phyloP scores from a whole-genome alignment of 1,284 basidiomycete species.

The Apiotrichum siamense region DNA sequence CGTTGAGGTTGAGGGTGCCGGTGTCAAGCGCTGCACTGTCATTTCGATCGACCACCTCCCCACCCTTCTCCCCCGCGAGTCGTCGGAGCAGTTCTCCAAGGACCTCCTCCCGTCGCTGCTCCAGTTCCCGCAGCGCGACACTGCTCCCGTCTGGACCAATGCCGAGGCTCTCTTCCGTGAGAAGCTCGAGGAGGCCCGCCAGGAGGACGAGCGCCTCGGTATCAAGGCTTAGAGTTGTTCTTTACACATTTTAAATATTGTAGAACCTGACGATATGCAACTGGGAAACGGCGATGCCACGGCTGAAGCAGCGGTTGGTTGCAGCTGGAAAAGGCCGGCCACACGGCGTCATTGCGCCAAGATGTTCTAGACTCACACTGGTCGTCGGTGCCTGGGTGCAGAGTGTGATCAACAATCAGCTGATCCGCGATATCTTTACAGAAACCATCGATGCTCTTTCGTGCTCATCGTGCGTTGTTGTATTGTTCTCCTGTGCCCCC shows the following conservation, averaged over 20 bases:
- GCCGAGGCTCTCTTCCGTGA: slow-evolving; percentile 79
- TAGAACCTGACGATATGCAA: not conserved
- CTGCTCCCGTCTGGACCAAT: slow-evolving; percentile 77
- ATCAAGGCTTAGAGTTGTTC: slow-evolving; percentile 25
- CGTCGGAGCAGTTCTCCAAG: slow-evolving; percentile 89
- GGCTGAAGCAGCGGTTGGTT: no score
- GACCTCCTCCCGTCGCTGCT: slow-evolving; percentile 85
- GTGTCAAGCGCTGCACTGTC: slow-evolving; percentile 58
- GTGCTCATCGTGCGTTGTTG: no score
- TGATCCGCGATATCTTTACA: no score
- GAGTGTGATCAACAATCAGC: no score
- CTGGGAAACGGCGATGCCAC: no score
- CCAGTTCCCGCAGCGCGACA: slow-evolving; percentile 61
- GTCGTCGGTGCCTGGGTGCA: no score
- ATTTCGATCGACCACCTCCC: slow-evolving; percentile 98
- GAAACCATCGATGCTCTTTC: no score
- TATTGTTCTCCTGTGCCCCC: not conserved
- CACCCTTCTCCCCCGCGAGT: slow-evolving; percentile 83
- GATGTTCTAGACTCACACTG: no score
- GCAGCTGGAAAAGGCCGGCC: not conserved
- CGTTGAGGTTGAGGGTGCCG: slow-evolving; percentile 72
- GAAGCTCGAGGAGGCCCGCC: slow-evolving; percentile 57
- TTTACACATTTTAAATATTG: not conserved
- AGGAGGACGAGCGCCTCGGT: slow-evolving; percentile 40
- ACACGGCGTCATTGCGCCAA: no score